These are phyloP conservation scores for Aspergillus coremiiformis DNA, from an alignment of 495 filamentous ascomycete species.

Conservation along the genomic window DNA sequence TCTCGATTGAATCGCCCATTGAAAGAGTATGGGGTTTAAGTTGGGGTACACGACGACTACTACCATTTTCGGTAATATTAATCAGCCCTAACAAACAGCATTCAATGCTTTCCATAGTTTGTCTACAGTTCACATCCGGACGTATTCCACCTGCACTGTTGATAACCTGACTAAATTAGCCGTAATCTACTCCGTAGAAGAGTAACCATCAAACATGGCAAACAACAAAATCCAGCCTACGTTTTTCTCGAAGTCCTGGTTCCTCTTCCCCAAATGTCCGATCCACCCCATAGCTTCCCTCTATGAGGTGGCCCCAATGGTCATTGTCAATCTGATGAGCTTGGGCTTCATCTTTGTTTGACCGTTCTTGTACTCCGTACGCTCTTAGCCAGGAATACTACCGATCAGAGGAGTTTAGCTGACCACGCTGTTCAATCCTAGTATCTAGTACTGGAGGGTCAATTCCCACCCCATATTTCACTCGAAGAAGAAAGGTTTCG, in stretches of 20 bases:
- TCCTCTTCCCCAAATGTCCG: background rate
- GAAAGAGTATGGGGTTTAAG: background rate
- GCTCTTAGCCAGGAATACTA: background rate
- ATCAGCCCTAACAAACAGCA: background rate
- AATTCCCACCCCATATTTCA: too few species aligned
- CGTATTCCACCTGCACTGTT: too few species aligned
- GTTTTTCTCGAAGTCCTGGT: slow-evolving; percentile 22
- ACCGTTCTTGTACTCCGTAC: background rate
- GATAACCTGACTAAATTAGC: background rate
- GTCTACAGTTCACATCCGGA: background rate
- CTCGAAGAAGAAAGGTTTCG: too few species aligned
- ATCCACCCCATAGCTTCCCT: background rate
- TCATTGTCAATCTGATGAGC: background rate
- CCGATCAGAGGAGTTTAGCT: background rate
- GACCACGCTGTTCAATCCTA: background rate
- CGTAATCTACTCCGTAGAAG: background rate
- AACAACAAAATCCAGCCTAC: slow-evolving; percentile 12
- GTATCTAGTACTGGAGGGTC: too few species aligned
- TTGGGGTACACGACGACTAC: background rate
- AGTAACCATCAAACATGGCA: background rate
- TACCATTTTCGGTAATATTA: background rate
- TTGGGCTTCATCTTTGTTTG: background rate
- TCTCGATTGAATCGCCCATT: background rate
- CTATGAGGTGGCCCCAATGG: background rate
- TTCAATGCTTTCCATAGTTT: too few species aligned